Conservation (phyloP, 2,329 filamentous ascomycete genomes). For the Arthrobotrys pseudoclavata region DNA sequence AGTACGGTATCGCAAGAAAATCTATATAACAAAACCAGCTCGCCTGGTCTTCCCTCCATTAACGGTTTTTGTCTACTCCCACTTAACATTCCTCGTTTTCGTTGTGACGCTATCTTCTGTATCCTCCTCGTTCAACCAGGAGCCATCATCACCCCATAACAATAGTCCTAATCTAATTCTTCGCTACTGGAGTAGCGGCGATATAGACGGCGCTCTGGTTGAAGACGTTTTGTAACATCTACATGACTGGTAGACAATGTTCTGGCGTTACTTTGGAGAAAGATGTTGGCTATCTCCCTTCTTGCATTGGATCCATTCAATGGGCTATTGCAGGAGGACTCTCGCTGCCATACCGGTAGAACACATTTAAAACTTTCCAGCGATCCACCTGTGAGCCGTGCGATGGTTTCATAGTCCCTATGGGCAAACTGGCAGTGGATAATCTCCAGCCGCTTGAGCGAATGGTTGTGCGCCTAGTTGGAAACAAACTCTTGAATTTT, state of each 20-base stretch:
- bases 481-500: no score
- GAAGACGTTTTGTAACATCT: neutral
- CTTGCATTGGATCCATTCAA: neutral
- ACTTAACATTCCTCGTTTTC: neutral
- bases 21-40: neutral
- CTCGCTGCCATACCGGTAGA: neutral
- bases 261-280: neutral
- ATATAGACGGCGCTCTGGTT: no score
- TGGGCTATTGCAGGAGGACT: no score
- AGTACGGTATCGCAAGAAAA: no score
- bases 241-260: neutral
- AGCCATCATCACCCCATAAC: no score
- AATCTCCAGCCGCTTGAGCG: conserved; percentile 2
- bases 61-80: neutral
- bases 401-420: neutral
- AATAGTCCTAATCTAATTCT: no score
- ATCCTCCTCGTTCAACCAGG: no score
- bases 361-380: neutral
- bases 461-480: neutral
- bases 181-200: no score
- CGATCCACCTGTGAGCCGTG: neutral
- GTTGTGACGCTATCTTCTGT: no score
- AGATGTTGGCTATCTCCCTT: neutral
- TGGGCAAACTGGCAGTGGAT: neutral
- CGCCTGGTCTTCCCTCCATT: neutral